Evolutionary conservation across 2,329 filamentous ascomycete genomes (phyloP), one percentile per base, ranked within the genome.

Genomic region (Chaetomiaceae sp.): DNA sequence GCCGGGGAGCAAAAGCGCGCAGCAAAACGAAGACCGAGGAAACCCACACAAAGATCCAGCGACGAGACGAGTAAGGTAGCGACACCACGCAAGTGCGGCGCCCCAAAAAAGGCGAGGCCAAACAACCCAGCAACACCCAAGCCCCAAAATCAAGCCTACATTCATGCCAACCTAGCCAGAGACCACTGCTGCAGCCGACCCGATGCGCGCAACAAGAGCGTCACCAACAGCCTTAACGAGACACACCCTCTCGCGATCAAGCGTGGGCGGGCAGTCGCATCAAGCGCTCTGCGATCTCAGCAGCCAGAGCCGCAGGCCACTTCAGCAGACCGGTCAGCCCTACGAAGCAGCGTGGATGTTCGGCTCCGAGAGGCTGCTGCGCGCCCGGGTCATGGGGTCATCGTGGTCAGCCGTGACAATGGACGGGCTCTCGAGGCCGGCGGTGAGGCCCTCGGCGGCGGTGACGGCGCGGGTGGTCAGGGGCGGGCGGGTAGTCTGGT

Each of bases 381-480:
- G 66, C 69, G 73, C 69, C 69, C 70, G 75, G 61, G 67, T 63
- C 54, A 78, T 61, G 37, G 71, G 66, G 70, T 87, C 81, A 37
- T 75, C 75, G 60, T 77, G 69, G 56, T 79, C 76, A 48, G 74
- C 74, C 48, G 76, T 78, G 42, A 83, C 67, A 42, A 84, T 67
- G 24, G 75, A 71, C 20, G 84, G 83, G 62, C 81, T 87, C 43
- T 81, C 80, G 45, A 76, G 64, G 52, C 73, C 78, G 15, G 74
- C 73, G 38, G 66, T 70, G 47, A 81, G 67, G 10, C 76, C 73
- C 39, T 83, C 84, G 36, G 77, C 75, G 47, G 81, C 82, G n/a
- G 86, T 89, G 57, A 83, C 78, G 14, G 86, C 77, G 50, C 86
- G 75, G 40, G 74, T 68, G 56, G 54, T 20, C 12, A 86, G 60